phyloP scores from a whole-genome alignment of 106 monocot species.

The Iris macrosiphon region DNA sequence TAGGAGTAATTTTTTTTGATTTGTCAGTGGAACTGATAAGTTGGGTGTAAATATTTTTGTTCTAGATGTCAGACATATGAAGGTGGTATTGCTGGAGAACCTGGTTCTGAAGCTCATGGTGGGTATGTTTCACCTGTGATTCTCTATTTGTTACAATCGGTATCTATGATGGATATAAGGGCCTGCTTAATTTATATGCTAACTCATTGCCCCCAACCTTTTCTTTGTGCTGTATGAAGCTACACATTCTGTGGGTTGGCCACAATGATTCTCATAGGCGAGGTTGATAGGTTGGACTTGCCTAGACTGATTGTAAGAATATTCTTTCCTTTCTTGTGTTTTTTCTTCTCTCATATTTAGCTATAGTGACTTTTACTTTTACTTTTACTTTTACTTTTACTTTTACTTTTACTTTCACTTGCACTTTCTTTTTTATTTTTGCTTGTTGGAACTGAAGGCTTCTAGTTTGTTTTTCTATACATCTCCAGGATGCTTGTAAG shows the following conservation, averaged over 20 bases:
- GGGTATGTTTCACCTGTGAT: conserved; percentile 65
- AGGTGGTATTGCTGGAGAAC: conserved; percentile 99
- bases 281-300: conserved; percentile 80
- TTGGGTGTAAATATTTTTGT: neutral
- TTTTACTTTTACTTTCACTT: too few relatives aligned
- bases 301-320: conserved; percentile 77
- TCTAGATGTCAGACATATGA: conserved; percentile 99
- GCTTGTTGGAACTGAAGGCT: too few relatives aligned
- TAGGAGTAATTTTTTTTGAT: too few relatives aligned
- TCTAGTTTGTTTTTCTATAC: too few relatives aligned
- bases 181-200: too few relatives aligned
- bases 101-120: conserved; percentile 99
- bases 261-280: conserved; percentile 80
- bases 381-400: too few relatives aligned
- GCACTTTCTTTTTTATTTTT: too few relatives aligned
- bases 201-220: neutral
- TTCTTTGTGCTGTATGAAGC: conserved; percentile 30
- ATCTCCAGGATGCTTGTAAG: too few relatives aligned
- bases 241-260: conserved; percentile 99
- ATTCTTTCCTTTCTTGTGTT: too few relatives aligned
- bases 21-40: neutral
- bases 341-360: too few relatives aligned
- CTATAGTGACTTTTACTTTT: too few relatives aligned
- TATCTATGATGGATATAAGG: neutral
- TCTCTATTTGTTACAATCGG: neutral